Evolutionary conservation across 345 rosid species (phyloP).

Genomic region (Lumnitzera littorea): DNA sequence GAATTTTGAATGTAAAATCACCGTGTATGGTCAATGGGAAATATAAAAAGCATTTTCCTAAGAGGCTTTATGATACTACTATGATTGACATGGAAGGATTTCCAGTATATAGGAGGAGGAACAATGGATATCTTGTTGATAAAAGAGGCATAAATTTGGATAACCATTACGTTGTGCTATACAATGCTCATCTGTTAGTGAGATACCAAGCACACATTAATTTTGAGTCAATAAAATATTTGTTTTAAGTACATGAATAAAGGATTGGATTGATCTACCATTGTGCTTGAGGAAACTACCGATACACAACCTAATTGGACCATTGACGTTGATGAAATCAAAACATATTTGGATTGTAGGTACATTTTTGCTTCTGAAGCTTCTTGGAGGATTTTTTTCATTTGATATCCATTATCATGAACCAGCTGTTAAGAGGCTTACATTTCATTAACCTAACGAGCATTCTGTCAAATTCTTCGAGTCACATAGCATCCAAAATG

Average conservation of each 20-base stretch:
- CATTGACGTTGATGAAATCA: neutral
- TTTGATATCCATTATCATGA: slow-evolving; percentile 3
- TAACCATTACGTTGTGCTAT: slow-evolving; percentile 1
- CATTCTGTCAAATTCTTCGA: neutral
- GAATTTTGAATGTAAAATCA: neutral
- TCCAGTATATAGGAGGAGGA: neutral
- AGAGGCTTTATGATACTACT: neutral
- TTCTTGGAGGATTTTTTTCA: neutral
- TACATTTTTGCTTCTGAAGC: slow-evolving; percentile 2
- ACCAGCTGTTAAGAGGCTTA: neutral
- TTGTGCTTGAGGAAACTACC: neutral
- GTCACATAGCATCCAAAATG: no score
- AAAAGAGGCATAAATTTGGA: neutral
- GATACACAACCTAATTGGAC: neutral
- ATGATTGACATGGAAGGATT: neutral
- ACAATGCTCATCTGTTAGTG: neutral
- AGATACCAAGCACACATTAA: neutral
- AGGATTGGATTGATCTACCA: neutral
- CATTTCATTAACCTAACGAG: neutral
- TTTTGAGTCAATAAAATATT: neutral
- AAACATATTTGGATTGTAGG: slow-evolving; percentile 2
- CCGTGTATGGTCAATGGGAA: neutral
- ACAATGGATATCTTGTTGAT: neutral
- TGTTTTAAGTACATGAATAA: slow-evolving; percentile 2
- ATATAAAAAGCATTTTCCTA: neutral